Evolutionary conservation across 2,329 filamentous ascomycete genomes (phyloP).

Genomic region (Trichoderma oligosporum): DNA sequence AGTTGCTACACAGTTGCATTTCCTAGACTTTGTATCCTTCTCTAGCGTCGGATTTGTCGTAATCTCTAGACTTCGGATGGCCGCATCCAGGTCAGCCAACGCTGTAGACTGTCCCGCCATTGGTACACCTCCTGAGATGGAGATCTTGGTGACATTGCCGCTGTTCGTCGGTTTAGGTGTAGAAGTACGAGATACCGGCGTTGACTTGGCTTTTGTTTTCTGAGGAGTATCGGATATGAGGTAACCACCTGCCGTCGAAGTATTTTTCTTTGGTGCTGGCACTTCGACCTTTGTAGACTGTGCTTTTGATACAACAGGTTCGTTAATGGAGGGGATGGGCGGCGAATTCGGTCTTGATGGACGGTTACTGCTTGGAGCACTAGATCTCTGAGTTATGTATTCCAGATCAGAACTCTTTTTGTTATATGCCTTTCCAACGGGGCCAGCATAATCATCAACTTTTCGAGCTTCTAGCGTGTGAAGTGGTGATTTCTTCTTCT

Average conservation of each 20-base stretch:
- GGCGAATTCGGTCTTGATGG: constrained; percentile 38
- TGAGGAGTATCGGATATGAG: constrained; percentile 70
- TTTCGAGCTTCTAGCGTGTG: constrained; percentile 62
- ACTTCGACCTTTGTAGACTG: constrained; percentile 1
- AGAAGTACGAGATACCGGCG: constrained; percentile 48
- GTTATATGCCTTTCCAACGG: constrained; percentile 66
- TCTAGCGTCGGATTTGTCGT: constrained; percentile 76
- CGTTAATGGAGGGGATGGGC: constrained; percentile 21
- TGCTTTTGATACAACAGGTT: constrained; percentile 37
- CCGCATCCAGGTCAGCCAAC: constrained; percentile 68
- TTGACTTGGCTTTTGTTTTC: constrained; percentile 55
- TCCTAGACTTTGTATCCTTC: constrained; percentile 49
- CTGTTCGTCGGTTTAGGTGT: constrained; percentile 49
- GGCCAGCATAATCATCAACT: constrained; percentile 57
- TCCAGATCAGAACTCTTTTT: constrained; percentile 69
- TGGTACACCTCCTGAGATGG: constrained; percentile 70
- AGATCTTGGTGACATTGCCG: constrained; percentile 58
- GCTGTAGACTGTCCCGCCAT: constrained; percentile 79
- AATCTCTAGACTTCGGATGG: constrained; percentile 86
- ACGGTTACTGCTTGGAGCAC: constrained; percentile 38
- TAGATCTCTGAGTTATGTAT: constrained; percentile 59
- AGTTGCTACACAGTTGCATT: constrained; percentile 84
- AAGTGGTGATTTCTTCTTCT: constrained; percentile 58
- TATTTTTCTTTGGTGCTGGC: constrained; percentile 46
- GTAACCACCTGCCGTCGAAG: constrained; percentile 67